These are phyloP conservation scores for Dicorynia guianensis DNA, from an alignment of 306 rosid genomes.

Conservation along the genomic window DNA sequence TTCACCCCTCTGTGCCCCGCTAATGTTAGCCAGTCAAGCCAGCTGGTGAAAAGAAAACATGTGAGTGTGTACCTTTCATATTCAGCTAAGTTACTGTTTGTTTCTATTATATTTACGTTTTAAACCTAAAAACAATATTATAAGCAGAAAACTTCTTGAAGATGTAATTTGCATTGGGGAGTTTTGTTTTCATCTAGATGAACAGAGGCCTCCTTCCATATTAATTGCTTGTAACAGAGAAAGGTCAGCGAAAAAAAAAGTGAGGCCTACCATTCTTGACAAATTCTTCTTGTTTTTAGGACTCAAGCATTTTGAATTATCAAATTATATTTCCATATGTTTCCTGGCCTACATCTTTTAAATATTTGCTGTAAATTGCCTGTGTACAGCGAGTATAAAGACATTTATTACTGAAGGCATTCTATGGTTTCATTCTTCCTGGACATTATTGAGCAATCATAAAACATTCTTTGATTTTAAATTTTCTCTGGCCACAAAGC, in stretches of 20 bases:
- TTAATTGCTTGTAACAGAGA: too few species aligned
- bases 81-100: neutral
- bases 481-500: neutral
- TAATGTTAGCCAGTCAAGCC: slow-evolving; percentile 56
- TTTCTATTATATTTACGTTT: neutral
- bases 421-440: neutral
- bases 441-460: neutral
- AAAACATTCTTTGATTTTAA: neutral
- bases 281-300: too few species aligned
- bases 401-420: slow-evolving; percentile 12
- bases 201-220: too few species aligned
- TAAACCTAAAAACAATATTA: neutral
- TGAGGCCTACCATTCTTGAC: too few species aligned
- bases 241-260: too few species aligned
- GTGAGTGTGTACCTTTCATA: slow-evolving; percentile 59
- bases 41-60: slow-evolving; percentile 60
- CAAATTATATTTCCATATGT: neutral
- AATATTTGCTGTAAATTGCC: neutral
- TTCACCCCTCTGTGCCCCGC: slow-evolving; percentile 70
- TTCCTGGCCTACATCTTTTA: neutral
- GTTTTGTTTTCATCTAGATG: too few species aligned
- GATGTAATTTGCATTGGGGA: too few species aligned
- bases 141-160: neutral
- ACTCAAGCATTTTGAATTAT: neutral
- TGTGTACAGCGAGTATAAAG: neutral